phyloP scores from a whole-genome alignment of 192 early-diverging fungal genomes.

The Globomyces pollinis-pini region DNA sequence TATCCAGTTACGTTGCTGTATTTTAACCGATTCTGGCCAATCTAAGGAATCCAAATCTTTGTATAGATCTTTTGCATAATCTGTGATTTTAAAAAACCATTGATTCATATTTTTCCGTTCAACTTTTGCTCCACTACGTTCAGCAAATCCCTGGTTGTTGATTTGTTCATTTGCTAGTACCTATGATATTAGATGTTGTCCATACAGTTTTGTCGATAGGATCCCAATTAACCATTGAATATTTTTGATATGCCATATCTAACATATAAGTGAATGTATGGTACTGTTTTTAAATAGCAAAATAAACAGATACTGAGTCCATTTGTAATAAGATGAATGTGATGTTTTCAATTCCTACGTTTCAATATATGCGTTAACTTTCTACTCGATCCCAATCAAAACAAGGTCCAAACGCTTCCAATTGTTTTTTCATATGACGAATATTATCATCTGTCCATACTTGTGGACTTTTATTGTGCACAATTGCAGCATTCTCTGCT shows the following conservation, averaged over 20 bases:
- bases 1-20: constrained; percentile 90
- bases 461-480: constrained; percentile 64
- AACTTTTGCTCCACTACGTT: constrained; percentile 86
- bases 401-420: constrained; percentile 62
- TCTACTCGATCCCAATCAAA: constrained; percentile 95
- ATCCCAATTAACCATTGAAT: constrained; percentile 94
- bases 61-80: constrained; percentile 61
- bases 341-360: constrained; percentile 84
- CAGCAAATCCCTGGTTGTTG: constrained; percentile 70
- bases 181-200: no score
- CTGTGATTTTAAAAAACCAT: constrained; percentile 89
- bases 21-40: constrained; percentile 87
- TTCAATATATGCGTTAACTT: no score
- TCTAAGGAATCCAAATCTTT: constrained; percentile 58
- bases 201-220: constrained; percentile 93
- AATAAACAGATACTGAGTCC: constrained; percentile 91
- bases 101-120: constrained; percentile 78
- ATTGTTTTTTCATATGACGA: constrained; percentile 68
- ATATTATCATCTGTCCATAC: constrained; percentile 86
- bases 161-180: constrained; percentile 92
- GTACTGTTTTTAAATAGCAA: constrained; percentile 62
- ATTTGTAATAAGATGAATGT: constrained; percentile 80
- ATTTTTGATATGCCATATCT: constrained; percentile 82
- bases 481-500: constrained; percentile 94
- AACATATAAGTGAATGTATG: no score